phyloP scores from a whole-genome alignment of 495 filamentous ascomycete species.

The Penicillium bialowiezense region DNA sequence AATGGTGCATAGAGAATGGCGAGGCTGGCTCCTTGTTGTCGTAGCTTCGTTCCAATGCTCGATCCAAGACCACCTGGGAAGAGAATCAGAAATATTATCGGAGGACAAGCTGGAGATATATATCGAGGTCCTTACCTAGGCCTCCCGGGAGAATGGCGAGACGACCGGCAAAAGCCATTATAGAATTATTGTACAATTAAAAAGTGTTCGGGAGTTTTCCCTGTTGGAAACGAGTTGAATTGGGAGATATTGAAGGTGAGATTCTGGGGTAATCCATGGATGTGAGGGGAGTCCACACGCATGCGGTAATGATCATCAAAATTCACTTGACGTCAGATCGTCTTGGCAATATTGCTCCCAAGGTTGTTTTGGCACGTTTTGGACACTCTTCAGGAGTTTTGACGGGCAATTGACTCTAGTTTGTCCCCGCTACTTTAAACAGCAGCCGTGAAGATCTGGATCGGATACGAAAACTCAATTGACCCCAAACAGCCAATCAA shows the following conservation, averaged over 20 bases:
- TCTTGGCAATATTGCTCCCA: background rate
- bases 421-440: too few species aligned
- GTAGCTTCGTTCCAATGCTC: constrained; percentile 37
- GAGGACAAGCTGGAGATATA: background rate
- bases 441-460: background rate
- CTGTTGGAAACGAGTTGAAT: too few species aligned
- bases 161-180: constrained; percentile 34
- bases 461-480: constrained; percentile 2
- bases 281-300: constrained; percentile 1
- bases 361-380: background rate
- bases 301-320: constrained; percentile 2
- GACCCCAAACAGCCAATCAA: background rate
- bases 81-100: background rate
- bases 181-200: too few species aligned
- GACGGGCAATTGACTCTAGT: too few species aligned
- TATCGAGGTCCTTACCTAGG: constrained; percentile 27
- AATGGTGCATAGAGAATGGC: constrained; percentile 44
- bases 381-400: too few species aligned
- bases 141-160: constrained; percentile 41
- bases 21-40: constrained; percentile 33
- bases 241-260: background rate
- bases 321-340: background rate
- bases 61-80: constrained; percentile 35
- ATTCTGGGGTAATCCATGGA: too few species aligned
- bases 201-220: too few species aligned